Percentiles rank a stretch among this genome's conserved stretches.
Conservation (phyloP, 1,284 basidiomycete species). For the Trichosporon ovoides region DNA sequence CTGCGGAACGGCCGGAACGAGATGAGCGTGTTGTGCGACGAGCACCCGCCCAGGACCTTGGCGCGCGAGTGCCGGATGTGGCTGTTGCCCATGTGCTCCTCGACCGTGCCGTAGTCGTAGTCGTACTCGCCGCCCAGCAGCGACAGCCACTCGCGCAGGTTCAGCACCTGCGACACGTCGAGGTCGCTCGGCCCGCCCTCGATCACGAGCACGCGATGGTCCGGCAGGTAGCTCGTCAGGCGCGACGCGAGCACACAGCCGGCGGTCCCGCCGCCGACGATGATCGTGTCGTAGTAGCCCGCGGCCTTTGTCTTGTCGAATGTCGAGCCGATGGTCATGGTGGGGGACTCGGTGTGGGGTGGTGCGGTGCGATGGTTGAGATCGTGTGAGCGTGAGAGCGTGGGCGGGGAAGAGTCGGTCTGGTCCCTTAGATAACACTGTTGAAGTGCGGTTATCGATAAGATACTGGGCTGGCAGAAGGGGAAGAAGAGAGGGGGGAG, state of each 20-base stretch:
- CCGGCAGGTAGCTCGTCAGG: conserved; percentile 45
- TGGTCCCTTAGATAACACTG: too few species aligned
- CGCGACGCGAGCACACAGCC: conserved; percentile 61
- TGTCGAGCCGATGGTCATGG: conserved; percentile 9
- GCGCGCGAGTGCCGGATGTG: conserved; percentile 23
- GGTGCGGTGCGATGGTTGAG: too few species aligned
- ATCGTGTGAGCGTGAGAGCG: background rate
- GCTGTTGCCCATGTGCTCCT: conserved; percentile 20
- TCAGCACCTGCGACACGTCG: conserved; percentile 15
- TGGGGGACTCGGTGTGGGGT: too few species aligned
- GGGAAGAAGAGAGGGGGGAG: too few species aligned
- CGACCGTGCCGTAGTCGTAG: conserved; percentile 22
- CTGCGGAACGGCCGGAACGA: conserved; percentile 20
- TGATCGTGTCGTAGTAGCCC: conserved; percentile 58
- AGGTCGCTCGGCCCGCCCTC: conserved; percentile 19
- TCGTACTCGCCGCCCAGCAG: conserved; percentile 20
- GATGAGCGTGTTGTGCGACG: conserved; percentile 23
- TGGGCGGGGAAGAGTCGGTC: too few species aligned
- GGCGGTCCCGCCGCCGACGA: conserved; percentile 61
- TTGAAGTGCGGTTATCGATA: too few species aligned
- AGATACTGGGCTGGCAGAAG: too few species aligned
- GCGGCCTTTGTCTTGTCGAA: conserved; percentile 5
- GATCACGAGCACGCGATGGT: conserved; percentile 23
- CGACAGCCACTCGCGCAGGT: conserved; percentile 20
- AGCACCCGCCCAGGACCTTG: conserved; percentile 20